Evolutionary conservation across 1,284 basidiomycete species (phyloP).

Genomic region (Sanghuangporus weigelae): DNA sequence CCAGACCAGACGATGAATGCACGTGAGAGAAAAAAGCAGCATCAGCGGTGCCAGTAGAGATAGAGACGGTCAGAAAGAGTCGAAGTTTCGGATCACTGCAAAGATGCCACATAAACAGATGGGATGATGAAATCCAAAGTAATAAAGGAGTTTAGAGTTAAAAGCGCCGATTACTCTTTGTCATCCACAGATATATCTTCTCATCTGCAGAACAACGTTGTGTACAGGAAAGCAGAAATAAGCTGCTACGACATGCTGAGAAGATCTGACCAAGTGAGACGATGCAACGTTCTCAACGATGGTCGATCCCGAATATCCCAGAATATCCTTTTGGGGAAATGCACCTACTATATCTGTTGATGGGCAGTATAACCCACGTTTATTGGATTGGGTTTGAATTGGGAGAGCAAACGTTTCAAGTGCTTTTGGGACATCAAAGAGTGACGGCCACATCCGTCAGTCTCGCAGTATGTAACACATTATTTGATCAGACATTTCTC

Average conservation of each 20-base stretch:
- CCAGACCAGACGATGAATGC: no score
- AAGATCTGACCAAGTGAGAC: neutral
- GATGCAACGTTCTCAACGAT: neutral
- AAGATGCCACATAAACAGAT: constrained; percentile 4
- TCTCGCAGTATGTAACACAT: neutral
- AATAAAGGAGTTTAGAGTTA: neutral
- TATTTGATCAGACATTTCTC: neutral
- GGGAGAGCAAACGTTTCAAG: neutral
- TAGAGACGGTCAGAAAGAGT: constrained; percentile 1
- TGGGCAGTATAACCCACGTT: neutral
- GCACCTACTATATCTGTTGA: neutral
- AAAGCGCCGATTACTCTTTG: constrained; percentile 2
- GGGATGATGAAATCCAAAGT: neutral
- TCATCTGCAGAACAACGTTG: neutral
- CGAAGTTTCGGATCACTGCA: constrained; percentile 1
- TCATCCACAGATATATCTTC: constrained; percentile 4
- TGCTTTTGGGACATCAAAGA: neutral
- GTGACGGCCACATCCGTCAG: neutral
- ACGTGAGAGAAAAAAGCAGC: neutral
- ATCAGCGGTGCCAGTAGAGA: constrained; percentile 1
- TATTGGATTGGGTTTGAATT: neutral
- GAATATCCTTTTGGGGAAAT: neutral
- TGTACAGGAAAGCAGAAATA: neutral
- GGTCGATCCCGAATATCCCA: neutral
- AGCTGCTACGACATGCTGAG: neutral